Percentiles rank a stretch among this genome's conserved stretches.
These are phyloP conservation scores for Leccinum obscurum DNA, from an alignment of 768 basidiomycete species.

Conservation along the genomic window DNA sequence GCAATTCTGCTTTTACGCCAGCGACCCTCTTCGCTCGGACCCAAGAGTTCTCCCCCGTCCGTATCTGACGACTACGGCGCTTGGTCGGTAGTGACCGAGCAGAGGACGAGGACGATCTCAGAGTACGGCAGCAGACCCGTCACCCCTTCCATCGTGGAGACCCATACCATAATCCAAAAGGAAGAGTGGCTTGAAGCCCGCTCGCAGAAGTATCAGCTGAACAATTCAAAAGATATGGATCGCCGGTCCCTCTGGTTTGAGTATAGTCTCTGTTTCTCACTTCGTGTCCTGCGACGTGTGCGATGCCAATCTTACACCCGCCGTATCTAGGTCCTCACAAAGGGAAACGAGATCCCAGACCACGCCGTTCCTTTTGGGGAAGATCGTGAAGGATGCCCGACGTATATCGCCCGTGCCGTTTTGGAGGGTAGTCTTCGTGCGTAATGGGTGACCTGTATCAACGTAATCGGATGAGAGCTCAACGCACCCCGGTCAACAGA, in stretches of 20 bases:
- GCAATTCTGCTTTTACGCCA: slow-evolving; percentile 3
- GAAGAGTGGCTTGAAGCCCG: slow-evolving; percentile 30
- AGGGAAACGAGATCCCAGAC: slow-evolving; percentile 32
- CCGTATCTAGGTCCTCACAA: slow-evolving; percentile 25
- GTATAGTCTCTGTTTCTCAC: slow-evolving; percentile 12
- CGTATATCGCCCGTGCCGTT: slow-evolving; percentile 33
- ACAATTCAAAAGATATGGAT: slow-evolving; percentile 29
- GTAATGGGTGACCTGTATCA: slow-evolving; percentile 3
- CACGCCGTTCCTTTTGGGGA: slow-evolving; percentile 36
- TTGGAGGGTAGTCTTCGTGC: slow-evolving; percentile 32
- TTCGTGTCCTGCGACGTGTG: neutral
- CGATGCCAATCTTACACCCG: neutral
- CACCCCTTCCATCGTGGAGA: slow-evolving; percentile 14
- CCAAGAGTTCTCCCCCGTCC: slow-evolving; percentile 13
- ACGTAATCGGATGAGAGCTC: neutral
- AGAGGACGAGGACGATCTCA: slow-evolving; percentile 19
- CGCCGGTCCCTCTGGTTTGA: slow-evolving; percentile 32
- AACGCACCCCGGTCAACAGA: slow-evolving; percentile 23
- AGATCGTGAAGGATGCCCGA: slow-evolving; percentile 28
- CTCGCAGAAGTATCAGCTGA: slow-evolving; percentile 32
- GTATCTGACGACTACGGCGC: slow-evolving; percentile 5
- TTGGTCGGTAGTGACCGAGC: slow-evolving; percentile 7
- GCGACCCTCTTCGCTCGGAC: neutral
- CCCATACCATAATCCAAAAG: slow-evolving; percentile 19
- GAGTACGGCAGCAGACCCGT: slow-evolving; percentile 15